Evolutionary conservation across 163 green algal species (phyloP).

Genomic region (Prototheca cutis): DNA sequence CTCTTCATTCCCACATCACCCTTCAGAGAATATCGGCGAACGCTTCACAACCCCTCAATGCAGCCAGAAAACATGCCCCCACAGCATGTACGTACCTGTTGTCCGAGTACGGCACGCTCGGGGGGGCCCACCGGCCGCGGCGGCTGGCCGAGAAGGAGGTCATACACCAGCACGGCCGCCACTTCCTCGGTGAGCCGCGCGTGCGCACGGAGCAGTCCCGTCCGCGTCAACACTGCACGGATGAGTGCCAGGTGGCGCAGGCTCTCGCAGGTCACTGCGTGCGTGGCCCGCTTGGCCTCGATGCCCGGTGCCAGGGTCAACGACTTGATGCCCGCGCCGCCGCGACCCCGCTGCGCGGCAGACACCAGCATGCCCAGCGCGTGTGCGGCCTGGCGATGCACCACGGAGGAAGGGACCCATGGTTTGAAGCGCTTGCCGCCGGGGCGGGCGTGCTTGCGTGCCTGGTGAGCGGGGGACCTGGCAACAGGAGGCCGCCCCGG

Average conservation of each 20-base stretch:
- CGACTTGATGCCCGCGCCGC: conserved; percentile 60
- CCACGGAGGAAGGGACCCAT: conserved; percentile 14
- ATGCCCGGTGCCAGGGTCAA: conserved; percentile 72
- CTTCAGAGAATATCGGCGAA: too few relatives aligned
- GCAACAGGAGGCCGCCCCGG: too few relatives aligned
- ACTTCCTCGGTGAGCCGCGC: conserved; percentile 21
- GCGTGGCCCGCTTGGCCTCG: conserved; percentile 64
- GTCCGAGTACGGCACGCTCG: conserved; percentile 27
- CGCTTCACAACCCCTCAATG: too few relatives aligned
- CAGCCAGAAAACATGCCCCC: too few relatives aligned
- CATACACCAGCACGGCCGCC: conserved; percentile 60
- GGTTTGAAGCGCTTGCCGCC: background rate
- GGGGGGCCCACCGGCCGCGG: conserved; percentile 33
- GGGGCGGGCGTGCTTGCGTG: background rate
- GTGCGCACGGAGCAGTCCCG: conserved; percentile 22
- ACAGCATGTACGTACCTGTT: conserved; percentile 13
- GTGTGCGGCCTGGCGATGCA: conserved; percentile 54
- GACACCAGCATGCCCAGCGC: conserved; percentile 45
- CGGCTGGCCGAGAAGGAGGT: conserved; percentile 58
- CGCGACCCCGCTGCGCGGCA: conserved; percentile 30
- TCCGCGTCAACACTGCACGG: conserved; percentile 26
- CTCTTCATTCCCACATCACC: too few relatives aligned
- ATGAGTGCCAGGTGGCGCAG: conserved; percentile 56
- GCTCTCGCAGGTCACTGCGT: conserved; percentile 77
- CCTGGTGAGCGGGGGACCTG: too few relatives aligned